Evolutionary conservation across 2,329 filamentous ascomycete genomes (phyloP).

Genomic region (Diaporthe destruens): DNA sequence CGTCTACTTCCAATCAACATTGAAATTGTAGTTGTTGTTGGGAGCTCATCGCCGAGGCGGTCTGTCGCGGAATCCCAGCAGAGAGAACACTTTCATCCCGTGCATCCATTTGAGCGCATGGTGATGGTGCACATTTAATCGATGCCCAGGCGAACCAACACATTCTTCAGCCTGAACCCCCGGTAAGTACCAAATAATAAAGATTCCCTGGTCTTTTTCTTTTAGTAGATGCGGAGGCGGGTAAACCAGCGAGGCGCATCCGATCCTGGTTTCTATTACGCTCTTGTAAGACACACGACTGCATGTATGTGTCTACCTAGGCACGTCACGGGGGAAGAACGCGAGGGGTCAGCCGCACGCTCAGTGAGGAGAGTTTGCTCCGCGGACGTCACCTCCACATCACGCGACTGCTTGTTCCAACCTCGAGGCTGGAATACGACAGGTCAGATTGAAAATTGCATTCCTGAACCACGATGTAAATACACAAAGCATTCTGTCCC

Average conservation of each 20-base stretch:
- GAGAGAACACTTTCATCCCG: no score
- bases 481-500: background rate
- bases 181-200: background rate
- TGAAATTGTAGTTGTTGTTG: no score
- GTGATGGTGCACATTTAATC: background rate
- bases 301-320: background rate
- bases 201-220: background rate
- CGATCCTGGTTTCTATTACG: slow-evolving; percentile 28
- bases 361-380: slow-evolving; percentile 10
- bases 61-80: background rate
- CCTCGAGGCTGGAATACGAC: slow-evolving; percentile 9
- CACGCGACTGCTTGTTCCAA: slow-evolving; percentile 3
- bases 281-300: slow-evolving; percentile 20
- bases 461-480: background rate
- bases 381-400: slow-evolving; percentile 15
- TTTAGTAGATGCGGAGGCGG: background rate
- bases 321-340: background rate
- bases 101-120: no score
- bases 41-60: background rate
- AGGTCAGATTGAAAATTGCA: background rate
- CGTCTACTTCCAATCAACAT: no score
- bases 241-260: background rate
- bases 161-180: background rate
- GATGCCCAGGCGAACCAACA: no score
- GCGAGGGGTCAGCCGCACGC: slow-evolving; percentile 21